These are phyloP conservation scores for Hypoxylon fragiforme DNA, from an alignment of 495 filamentous ascomycete genomes.

Conservation along the genomic window DNA sequence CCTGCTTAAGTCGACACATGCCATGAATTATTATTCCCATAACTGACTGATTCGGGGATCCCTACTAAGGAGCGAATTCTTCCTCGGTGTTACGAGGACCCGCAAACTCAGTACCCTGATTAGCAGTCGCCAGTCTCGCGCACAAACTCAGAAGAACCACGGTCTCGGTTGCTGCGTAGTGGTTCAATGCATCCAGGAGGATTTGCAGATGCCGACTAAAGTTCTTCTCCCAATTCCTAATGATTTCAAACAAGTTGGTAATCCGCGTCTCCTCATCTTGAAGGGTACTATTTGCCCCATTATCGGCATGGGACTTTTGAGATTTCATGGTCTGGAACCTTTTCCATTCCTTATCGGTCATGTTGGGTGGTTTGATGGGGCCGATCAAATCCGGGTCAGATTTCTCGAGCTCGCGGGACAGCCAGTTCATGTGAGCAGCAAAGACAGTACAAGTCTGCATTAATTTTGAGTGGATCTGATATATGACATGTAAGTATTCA, in stretches of 20 bases:
- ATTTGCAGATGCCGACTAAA: slow-evolving; percentile 91
- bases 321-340: slow-evolving; percentile 47
- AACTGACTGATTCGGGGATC: not conserved
- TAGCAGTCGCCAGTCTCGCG: slow-evolving; percentile 73
- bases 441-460: slow-evolving; percentile 92
- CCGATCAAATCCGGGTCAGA: slow-evolving; percentile 73
- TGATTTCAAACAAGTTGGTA: slow-evolving; percentile 77
- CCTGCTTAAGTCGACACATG: too few species aligned
- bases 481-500: slow-evolving; percentile 24
- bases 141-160: slow-evolving; percentile 88
- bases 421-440: slow-evolving; percentile 77
- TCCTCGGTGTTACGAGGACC: slow-evolving; percentile 52
- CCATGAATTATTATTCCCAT: not conserved
- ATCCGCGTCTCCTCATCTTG: slow-evolving; percentile 66
- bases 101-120: slow-evolving; percentile 63
- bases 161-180: slow-evolving; percentile 96
- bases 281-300: slow-evolving; percentile 17
- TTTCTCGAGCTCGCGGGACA: slow-evolving; percentile 76
- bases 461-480: slow-evolving; percentile 91
- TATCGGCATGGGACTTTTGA: slow-evolving; percentile 37
- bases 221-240: slow-evolving; percentile 87
- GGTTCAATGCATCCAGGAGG: slow-evolving; percentile 88
- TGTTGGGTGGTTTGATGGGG: slow-evolving; percentile 52
- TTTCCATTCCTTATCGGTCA: slow-evolving; percentile 58
- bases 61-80: slow-evolving; percentile 46